Evolutionary conservation across 2,329 filamentous ascomycete genomes (phyloP), one percentile per base, ranked within the genome.

Genomic region (Neofusicoccum sp.): DNA sequence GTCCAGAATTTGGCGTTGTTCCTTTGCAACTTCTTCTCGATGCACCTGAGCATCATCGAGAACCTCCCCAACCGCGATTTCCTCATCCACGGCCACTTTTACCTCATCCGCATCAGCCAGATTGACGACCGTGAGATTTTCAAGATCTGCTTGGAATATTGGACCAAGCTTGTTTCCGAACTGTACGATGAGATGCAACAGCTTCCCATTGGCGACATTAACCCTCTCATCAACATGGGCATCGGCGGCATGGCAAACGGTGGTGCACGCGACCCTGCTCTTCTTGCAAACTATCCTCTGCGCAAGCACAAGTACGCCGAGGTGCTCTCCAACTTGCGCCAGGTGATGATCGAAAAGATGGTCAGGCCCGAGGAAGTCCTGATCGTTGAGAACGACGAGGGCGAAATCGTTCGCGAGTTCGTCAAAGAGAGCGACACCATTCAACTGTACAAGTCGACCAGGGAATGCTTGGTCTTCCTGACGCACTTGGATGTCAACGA

Each of bases 341-440:
- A 94, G 29, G 95, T 99, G 68, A 99, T 99, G 95, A 98, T 99
- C 66, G 95, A 99, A 81, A 97, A 97, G 84, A 99, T 99, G 95
- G 95, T 99, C 36, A 87, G 93, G 47, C 95, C 95, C 0, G 95
- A 99, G 79, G 96, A 99, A 79, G 96, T 99, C 7, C 79, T 99
- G 70, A 96, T 99, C 72, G 95, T 99, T n/a, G 95, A 99, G 79
- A 99, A 99, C 76, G 95, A 99, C 67, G 95, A 99, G 78, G 95
- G 96, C 67, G 95, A 99, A 76, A 99, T 99, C 70, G 95, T 99
- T 34, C 92, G 95, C 70, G 95, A 99, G 74, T 99, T 99, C 68
- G 95, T 99, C 75, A 99, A 99, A 82, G 95, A 99, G 80, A 97
- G 93, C 71, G 95, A 99, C 77, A 99, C 95, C 0, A 97, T 99